Conservation (phyloP, 2,329 filamentous ascomycete genomes). For the Hypoxylon sp. region DNA sequence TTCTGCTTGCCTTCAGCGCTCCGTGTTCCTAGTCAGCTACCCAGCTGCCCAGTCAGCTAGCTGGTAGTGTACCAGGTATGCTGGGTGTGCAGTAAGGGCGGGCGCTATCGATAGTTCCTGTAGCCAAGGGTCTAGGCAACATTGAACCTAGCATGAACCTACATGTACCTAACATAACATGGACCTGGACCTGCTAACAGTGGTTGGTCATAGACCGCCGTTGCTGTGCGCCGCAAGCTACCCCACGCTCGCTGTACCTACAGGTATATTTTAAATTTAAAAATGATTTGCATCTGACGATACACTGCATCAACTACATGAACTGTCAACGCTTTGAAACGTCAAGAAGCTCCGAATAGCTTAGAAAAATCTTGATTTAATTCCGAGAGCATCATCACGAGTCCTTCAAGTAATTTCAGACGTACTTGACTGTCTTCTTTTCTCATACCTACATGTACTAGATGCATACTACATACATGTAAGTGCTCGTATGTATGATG, state of each 20-base stretch:
- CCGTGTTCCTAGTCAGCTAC: no score
- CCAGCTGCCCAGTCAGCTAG: background rate
- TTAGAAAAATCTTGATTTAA: background rate
- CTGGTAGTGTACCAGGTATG: no score
- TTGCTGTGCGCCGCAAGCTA: slow-evolving; percentile 21
- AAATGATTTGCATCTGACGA: slow-evolving; percentile 12
- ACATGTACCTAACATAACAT: no score
- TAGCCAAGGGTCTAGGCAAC: background rate
- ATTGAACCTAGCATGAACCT: no score
- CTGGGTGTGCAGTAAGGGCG: background rate
- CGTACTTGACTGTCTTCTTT: background rate
- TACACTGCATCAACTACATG: background rate
- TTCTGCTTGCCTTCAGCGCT: slow-evolving; percentile 3
- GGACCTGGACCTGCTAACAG: background rate
- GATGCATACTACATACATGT: no score
- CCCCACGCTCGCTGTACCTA: slow-evolving; percentile 13
- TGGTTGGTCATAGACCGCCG: slow-evolving; percentile 29
- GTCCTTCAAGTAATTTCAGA: background rate
- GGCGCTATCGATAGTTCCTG: slow-evolving; percentile 30
- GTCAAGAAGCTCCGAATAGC: no score
- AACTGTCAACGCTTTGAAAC: no score
- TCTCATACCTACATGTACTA: background rate
- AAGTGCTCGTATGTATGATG: background rate
- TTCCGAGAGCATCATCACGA: background rate
- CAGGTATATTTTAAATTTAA: background rate